phyloP scores from a whole-genome alignment of 352 stramenopile genomes.

The Phytophthora pluvialis region DNA sequence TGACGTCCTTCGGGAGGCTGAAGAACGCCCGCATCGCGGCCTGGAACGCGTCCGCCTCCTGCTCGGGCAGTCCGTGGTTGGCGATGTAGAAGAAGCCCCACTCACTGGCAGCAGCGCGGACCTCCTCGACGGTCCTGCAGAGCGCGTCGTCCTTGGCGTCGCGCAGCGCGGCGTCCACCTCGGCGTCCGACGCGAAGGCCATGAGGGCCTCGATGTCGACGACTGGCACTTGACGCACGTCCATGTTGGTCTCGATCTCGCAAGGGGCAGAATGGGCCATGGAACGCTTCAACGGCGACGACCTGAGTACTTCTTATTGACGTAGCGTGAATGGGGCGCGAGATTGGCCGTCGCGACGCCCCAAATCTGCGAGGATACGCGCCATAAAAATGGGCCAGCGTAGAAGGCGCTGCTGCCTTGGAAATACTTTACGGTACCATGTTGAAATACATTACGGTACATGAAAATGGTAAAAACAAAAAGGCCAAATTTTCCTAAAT shows the following conservation, averaged over 20 bases:
- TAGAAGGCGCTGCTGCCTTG: too few relatives aligned
- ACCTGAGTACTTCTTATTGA: background rate
- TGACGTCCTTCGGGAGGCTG: slow-evolving; percentile 62
- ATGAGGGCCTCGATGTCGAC: slow-evolving; percentile 66
- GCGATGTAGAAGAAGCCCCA: slow-evolving; percentile 96
- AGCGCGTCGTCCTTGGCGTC: slow-evolving; percentile 22
- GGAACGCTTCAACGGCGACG: background rate
- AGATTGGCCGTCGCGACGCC: background rate
- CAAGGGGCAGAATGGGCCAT: slow-evolving; percentile 11
- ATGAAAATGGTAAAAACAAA: too few relatives aligned
- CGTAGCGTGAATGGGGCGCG: background rate
- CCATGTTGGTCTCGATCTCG: slow-evolving; percentile 22
- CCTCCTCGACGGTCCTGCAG: slow-evolving; percentile 48
- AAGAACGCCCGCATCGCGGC: slow-evolving; percentile 87
- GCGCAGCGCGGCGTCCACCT: slow-evolving; percentile 41
- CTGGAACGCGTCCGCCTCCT: slow-evolving; percentile 79
- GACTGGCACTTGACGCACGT: slow-evolving; percentile 49
- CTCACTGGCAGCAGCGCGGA: slow-evolving; percentile 46
- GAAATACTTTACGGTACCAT: too few relatives aligned
- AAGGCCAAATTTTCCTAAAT: too few relatives aligned
- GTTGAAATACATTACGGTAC: background rate
- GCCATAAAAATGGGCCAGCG: slow-evolving; percentile 11
- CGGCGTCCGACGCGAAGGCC: slow-evolving; percentile 36
- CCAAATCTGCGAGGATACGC: slow-evolving; percentile 1
- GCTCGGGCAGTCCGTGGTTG: slow-evolving; percentile 71